A percentile compares a stretch with the other conserved stretches of the same genome.
These are phyloP conservation scores for Daldinia caldariorum DNA, from an alignment of 495 filamentous ascomycete genomes.

Conservation along the genomic window DNA sequence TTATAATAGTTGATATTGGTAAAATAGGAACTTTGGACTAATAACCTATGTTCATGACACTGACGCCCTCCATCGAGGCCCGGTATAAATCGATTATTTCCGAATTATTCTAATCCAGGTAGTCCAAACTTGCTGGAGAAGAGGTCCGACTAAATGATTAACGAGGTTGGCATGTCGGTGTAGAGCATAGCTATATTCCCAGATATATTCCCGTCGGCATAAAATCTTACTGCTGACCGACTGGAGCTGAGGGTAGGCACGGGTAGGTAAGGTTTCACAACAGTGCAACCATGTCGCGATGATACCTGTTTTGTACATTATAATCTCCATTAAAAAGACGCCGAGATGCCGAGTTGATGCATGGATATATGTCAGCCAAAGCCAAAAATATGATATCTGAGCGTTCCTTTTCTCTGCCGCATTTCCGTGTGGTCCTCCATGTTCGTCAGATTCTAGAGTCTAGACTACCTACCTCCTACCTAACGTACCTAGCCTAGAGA, in stretches of 20 bases:
- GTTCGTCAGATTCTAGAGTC: neutral
- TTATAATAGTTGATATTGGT: no score
- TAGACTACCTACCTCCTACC: no score
- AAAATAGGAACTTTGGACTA: no score
- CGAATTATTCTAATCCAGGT: neutral
- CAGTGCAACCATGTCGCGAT: neutral
- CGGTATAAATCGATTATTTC: neutral
- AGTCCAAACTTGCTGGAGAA: neutral
- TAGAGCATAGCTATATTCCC: neutral
- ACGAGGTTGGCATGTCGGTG: neutral
- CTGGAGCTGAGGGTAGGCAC: conserved; percentile 4
- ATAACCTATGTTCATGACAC: no score
- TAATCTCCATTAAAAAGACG: conserved; percentile 13
- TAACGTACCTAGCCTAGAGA: no score
- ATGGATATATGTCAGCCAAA: conserved; percentile 22
- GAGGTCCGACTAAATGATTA: neutral
- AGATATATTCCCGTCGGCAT: neutral
- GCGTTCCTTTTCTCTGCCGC: conserved; percentile 18
- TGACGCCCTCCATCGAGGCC: neutral
- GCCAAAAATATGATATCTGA: conserved; percentile 37
- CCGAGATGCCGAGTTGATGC: conserved; percentile 42
- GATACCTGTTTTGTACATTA: conserved; percentile 11
- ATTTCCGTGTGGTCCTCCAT: conserved; percentile 26
- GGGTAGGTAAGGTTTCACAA: conserved; percentile 8
- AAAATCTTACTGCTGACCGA: conserved; percentile 1